Evolutionary conservation across 352 stramenopile species (phyloP).

Genomic region (Pythium chondricola): DNA sequence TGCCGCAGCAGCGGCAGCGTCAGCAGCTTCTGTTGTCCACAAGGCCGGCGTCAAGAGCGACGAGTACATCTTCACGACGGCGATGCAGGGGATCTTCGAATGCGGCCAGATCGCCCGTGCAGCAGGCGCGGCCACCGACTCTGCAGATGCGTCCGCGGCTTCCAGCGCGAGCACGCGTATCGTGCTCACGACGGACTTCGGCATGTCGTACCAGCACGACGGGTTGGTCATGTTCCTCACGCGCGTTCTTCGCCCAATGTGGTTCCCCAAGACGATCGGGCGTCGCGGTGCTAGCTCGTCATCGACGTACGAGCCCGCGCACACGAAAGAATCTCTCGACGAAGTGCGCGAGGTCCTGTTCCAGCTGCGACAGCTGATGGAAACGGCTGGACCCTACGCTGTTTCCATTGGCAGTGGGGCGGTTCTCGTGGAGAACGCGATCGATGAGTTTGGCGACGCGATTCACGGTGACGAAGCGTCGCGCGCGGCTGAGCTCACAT

Average conservation of each 20-base stretch:
- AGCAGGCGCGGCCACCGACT: neutral
- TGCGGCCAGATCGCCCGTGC: constrained; percentile 42
- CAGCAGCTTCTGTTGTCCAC: constrained; percentile 32
- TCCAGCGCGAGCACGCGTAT: constrained; percentile 49
- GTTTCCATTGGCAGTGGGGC: constrained; percentile 68
- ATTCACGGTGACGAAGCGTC: constrained; percentile 39
- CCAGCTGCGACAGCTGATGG: constrained; percentile 77
- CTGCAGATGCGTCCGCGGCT: constrained; percentile 23
- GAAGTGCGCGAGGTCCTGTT: constrained; percentile 79
- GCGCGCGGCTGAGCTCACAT: constrained; percentile 55
- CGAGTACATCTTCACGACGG: constrained; percentile 71
- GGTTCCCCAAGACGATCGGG: constrained; percentile 56
- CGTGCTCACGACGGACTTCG: constrained; percentile 80
- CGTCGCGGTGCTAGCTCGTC: constrained; percentile 30
- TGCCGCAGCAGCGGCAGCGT: constrained; percentile 26
- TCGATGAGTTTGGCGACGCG: constrained; percentile 38
- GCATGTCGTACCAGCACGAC: constrained; percentile 85
- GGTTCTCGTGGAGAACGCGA: constrained; percentile 45
- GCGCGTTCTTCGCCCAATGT: constrained; percentile 74
- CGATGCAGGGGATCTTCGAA: constrained; percentile 82
- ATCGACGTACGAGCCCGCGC: constrained; percentile 31
- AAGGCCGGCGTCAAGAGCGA: constrained; percentile 56
- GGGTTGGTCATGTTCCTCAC: constrained; percentile 74
- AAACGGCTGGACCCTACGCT: constrained; percentile 62
- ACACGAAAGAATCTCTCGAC: constrained; percentile 51